Evolutionary conservation across 2,329 filamentous ascomycete genomes (phyloP).

Genomic region (Arthroderma uncinatum): DNA sequence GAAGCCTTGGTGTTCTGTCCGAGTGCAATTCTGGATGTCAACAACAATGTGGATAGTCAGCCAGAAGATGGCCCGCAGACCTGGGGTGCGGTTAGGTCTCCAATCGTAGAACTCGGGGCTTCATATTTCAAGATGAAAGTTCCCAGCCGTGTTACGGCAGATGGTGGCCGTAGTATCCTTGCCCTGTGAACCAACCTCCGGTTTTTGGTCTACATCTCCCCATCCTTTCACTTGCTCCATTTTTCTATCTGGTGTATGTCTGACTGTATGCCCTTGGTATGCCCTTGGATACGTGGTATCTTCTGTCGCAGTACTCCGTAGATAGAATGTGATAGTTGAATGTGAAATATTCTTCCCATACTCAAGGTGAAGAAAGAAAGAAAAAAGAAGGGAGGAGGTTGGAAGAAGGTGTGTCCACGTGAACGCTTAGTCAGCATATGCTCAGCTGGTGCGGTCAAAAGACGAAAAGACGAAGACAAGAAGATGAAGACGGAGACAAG

Average conservation of each 20-base stretch:
- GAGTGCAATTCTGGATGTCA: constrained; percentile 31
- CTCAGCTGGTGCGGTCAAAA: neutral
- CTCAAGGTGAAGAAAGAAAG: too few species aligned
- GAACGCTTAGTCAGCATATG: neutral
- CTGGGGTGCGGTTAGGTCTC: neutral
- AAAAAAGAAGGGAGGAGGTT: too few species aligned
- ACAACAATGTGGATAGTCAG: neutral
- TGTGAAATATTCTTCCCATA: too few species aligned
- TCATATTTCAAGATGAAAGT: constrained; percentile 31
- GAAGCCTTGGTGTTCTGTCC: constrained; percentile 42
- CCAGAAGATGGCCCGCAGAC: neutral
- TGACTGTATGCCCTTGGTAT: too few species aligned
- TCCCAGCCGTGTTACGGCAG: constrained; percentile 32
- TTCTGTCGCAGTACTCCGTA: too few species aligned
- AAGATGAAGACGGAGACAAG: neutral
- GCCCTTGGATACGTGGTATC: too few species aligned
- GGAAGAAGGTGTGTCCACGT: neutral
- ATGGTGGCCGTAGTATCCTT: constrained; percentile 36
- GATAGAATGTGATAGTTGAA: too few species aligned
- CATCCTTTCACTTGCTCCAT: neutral
- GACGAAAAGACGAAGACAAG: neutral
- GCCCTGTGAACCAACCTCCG: constrained; percentile 12
- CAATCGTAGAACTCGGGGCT: constrained; percentile 18
- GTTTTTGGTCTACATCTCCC: neutral
- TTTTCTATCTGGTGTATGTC: neutral